Conservation (phyloP, 2,329 filamentous ascomycete genomes). For the Ophiocordyceps camponoti-rufipedis region DNA sequence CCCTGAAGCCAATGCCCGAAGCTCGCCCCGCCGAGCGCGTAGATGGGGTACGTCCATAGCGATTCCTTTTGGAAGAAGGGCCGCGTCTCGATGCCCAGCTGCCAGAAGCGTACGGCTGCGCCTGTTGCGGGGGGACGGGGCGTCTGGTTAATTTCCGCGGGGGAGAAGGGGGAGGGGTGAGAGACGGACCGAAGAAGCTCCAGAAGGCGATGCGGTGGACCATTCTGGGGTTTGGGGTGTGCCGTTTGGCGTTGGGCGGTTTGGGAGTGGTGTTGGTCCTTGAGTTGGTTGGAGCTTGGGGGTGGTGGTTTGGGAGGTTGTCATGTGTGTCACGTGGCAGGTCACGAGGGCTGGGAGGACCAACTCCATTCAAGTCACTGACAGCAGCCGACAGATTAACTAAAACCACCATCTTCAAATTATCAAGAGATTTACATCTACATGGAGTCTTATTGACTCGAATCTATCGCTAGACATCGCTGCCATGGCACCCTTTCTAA, state of each 20-base stretch:
- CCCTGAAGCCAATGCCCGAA: slow-evolving; percentile 96
- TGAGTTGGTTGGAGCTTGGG: background rate
- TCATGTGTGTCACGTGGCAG: background rate
- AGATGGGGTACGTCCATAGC: slow-evolving; percentile 84
- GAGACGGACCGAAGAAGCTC: slow-evolving; percentile 77
- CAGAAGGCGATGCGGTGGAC: slow-evolving; percentile 58
- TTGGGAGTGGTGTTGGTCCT: too few relatives aligned
- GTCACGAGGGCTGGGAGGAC: background rate
- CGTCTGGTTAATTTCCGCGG: background rate
- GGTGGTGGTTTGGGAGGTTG: background rate
- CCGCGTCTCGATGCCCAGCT: slow-evolving; percentile 96
- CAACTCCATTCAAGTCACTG: too few relatives aligned
- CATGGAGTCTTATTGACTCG: too few relatives aligned
- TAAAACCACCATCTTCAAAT: too few relatives aligned
- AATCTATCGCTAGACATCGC: too few relatives aligned
- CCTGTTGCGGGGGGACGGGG: slow-evolving; percentile 30
- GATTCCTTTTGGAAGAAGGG: slow-evolving; percentile 74
- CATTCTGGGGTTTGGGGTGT: slow-evolving; percentile 22
- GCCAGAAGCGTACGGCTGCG: slow-evolving; percentile 82
- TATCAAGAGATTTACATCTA: too few relatives aligned
- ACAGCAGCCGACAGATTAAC: too few relatives aligned
- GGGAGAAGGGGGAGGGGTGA: background rate
- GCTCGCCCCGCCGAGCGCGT: slow-evolving; percentile 66
- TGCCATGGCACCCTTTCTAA: too few relatives aligned
- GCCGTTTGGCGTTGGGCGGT: slow-evolving; percentile 4